Percentiles rank a stretch among this genome's conserved stretches.
These are phyloP conservation scores for Pyricularia pennisetigena DNA, from an alignment of 2,329 filamentous ascomycete genomes.

Conservation along the genomic window DNA sequence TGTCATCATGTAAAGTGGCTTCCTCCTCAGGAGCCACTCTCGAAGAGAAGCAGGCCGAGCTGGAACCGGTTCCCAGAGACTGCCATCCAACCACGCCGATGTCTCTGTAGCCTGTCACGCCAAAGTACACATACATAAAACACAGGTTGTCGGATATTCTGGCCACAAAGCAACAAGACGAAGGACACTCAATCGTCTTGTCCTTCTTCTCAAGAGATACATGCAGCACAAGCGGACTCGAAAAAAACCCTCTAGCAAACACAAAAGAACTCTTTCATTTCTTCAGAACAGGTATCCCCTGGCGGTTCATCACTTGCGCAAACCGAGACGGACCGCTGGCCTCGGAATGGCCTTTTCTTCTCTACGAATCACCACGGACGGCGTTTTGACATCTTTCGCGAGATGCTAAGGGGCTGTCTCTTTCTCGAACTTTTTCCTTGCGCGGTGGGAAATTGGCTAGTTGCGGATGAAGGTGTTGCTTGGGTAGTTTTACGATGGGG, in stretches of 20 bases:
- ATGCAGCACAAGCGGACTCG: background rate
- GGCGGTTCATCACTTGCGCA: background rate
- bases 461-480: background rate
- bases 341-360: background rate
- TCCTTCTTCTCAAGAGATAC: background rate
- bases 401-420: background rate
- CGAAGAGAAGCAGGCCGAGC: background rate
- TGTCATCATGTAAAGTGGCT: constrained; percentile 21
- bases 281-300: background rate
- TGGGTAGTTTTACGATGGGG: background rate
- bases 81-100: background rate
- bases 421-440: background rate
- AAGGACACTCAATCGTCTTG: background rate
- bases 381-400: background rate
- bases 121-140: background rate
- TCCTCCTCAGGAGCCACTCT: background rate
- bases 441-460: background rate
- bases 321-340: background rate
- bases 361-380: background rate
- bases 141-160: background rate
- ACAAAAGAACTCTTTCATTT: background rate
- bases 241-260: background rate
- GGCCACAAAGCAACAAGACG: background rate
- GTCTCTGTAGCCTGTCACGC: background rate
- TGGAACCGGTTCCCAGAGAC: background rate